Evolutionary conservation across 2,329 filamentous ascomycete genomes (phyloP), one percentile per base, ranked within the genome.

Genomic region (Zelopaecilomyces penicillatus): DNA sequence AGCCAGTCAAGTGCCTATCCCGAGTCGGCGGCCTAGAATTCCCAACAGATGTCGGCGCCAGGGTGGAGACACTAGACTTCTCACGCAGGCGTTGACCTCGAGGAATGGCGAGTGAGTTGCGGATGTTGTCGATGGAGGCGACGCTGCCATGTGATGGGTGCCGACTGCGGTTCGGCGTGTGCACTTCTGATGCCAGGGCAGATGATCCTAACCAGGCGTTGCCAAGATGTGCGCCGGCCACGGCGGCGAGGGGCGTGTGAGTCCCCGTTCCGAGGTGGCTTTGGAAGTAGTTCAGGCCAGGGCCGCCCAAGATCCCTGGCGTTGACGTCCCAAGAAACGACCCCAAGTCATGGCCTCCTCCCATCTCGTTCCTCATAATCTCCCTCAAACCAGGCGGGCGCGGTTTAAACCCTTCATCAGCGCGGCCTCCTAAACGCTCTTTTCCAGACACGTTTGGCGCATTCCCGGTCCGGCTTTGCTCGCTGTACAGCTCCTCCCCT

Each of bases 221-320:
- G 28, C 61, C 60, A 38, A 65, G 54, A 38, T 69, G 67, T 28
- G 83, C 85, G 35, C 85, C 84, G 19, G 85, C 85, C 40, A 90
- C 83, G 41, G 86, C 85, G 5, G 87, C 86, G 30, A 91, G 73
- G 37, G 87, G 87, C 28, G 87, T 91, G 50, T 87, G 83, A 9
- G 84, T 81, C 28, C 87, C 87, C 39, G 84, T 86, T 6, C 81
- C 78, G 4, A 91, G 71, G 52, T 89, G 86, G 12, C 84, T 80
- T 60, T 90, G 86, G 58, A 93, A 91, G 63, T 91, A 93, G 61
- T 83, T 83, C 55, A 91, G 73, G 54, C 87, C 89, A 8, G 84
- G 83, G 30, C 83, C 84, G 46, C 85, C 84, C 5, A 84, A 75
- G 38, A 84, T 76, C 1, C 79, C 79, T 3, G 78, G 77, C 19